Evolutionary conservation across 2,329 filamentous ascomycete species (phyloP).

Genomic region (Diaporthe citri): DNA sequence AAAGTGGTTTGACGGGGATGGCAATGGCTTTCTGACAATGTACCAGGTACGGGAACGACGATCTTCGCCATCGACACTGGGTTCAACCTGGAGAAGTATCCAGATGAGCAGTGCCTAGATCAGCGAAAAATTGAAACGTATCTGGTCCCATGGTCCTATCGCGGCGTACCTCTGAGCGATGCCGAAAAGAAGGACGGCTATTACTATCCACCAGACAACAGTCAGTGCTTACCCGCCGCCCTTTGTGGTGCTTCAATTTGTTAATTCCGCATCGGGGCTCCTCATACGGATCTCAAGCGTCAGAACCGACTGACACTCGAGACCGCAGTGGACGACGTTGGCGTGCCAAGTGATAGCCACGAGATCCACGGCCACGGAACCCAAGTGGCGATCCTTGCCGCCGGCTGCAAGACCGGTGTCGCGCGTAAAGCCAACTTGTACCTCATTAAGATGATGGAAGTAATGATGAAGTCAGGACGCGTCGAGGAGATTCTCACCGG

Average conservation of each 20-base stretch:
- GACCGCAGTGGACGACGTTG: not conserved
- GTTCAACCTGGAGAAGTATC: not conserved
- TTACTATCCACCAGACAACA: not conserved
- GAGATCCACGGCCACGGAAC: constrained; percentile 2
- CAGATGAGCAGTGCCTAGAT: constrained; percentile 12
- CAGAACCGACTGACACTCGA: not conserved
- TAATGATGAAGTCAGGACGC: not conserved
- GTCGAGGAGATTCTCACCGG: not conserved
- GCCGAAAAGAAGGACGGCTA: not conserved
- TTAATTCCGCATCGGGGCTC: not conserved
- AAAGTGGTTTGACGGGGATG: not conserved
- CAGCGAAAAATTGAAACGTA: not conserved
- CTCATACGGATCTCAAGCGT: no score
- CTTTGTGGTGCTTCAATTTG: no score
- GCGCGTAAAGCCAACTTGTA: constrained; percentile 2
- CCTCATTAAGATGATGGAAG: not conserved
- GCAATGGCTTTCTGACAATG: not conserved
- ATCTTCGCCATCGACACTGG: constrained; percentile 1
- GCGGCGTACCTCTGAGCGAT: not conserved
- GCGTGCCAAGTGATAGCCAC: not conserved
- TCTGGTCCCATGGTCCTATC: not conserved
- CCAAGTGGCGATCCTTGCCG: not conserved
- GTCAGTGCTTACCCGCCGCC: not conserved
- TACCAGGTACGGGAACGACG: not conserved
- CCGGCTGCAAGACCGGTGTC: constrained; percentile 20